phyloP scores from a whole-genome alignment of 306 rosid species.

The Cucurbita moschata region DNA sequence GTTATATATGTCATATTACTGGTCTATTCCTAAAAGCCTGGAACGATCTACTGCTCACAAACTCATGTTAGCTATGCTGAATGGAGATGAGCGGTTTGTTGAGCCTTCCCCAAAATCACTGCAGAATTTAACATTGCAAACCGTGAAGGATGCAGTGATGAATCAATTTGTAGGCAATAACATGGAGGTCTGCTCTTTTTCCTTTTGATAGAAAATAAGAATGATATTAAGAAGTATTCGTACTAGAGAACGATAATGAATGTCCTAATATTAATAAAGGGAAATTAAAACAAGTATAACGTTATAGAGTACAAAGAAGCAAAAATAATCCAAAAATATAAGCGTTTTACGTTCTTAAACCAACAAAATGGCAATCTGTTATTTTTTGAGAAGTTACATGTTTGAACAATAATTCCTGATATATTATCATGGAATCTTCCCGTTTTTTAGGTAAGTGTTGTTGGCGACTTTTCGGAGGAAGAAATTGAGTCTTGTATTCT shows the following conservation, averaged over 20 bases:
- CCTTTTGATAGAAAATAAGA: background rate
- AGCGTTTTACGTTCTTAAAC: background rate
- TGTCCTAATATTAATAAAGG: background rate
- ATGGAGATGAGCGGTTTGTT: conserved; percentile 86
- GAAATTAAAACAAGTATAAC: background rate
- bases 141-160: conserved; percentile 88
- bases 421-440: background rate
- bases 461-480: conserved; percentile 83
- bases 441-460: conserved; percentile 62
- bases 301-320: background rate
- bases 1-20: conserved; percentile 78
- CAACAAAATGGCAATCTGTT: background rate
- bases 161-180: conserved; percentile 79
- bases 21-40: conserved; percentile 96
- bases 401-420: conserved; percentile 9
- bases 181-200: conserved; percentile 66
- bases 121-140: conserved; percentile 69
- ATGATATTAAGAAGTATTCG: background rate
- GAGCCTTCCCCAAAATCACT: conserved; percentile 89
- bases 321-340: background rate
- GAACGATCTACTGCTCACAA: conserved; percentile 99
- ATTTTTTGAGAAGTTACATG: conserved; percentile 7
- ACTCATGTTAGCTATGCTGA: conserved; percentile 95
- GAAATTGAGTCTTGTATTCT: conserved; percentile 84
- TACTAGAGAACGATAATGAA: background rate